These are phyloP conservation scores for Tricladium varicosporioides DNA, from an alignment of 2,329 filamentous ascomycete species.

Conservation along the genomic window DNA sequence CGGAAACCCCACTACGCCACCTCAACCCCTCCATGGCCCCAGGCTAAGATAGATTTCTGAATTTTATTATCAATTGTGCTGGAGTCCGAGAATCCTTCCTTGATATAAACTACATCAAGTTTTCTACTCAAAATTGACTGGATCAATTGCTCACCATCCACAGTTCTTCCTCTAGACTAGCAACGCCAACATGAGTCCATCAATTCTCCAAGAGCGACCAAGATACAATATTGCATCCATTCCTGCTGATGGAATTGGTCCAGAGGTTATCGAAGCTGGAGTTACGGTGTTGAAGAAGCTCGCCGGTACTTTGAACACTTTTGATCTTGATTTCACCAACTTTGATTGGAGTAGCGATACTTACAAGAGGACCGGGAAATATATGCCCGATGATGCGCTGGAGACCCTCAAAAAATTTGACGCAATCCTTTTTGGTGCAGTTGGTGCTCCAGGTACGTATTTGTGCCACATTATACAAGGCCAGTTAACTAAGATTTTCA, in stretches of 20 bases:
- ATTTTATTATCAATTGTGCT: no score
- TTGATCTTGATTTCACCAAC: slow-evolving; percentile 58
- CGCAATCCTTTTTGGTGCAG: slow-evolving; percentile 59
- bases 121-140: no score
- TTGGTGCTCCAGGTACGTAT: slow-evolving; percentile 52
- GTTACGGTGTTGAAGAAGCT: slow-evolving; percentile 59
- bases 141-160: no score
- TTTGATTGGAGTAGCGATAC: slow-evolving; percentile 59
- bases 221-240: slow-evolving; percentile 56
- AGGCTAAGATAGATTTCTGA: no score
- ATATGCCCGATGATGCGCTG: slow-evolving; percentile 57
- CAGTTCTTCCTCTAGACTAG: no score
- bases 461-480: not conserved
- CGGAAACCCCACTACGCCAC: no score
- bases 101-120: no score
- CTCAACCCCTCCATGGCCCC: no score
- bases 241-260: slow-evolving; percentile 62
- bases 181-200: no score
- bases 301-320: slow-evolving; percentile 49
- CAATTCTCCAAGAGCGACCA: no score
- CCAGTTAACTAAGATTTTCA: slow-evolving; percentile 19
- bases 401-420: slow-evolving; percentile 53
- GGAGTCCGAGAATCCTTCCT: no score
- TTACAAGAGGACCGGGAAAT: slow-evolving; percentile 57
- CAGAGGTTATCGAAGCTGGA: slow-evolving; percentile 59